phyloP scores from a whole-genome alignment of 202 grass and related monocot species.

The Musa balbisiana region DNA sequence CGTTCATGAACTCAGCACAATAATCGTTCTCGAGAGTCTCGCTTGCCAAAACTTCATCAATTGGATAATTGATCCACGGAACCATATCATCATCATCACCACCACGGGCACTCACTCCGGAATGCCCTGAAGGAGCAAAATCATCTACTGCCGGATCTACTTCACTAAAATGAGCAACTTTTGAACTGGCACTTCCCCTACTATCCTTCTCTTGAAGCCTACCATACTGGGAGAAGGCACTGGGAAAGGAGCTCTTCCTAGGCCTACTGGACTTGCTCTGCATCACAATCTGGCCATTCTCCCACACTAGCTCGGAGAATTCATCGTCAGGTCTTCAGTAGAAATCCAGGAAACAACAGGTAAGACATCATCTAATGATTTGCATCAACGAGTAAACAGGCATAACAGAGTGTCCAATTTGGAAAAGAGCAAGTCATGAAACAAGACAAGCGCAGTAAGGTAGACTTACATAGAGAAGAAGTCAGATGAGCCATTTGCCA shows the following conservation, averaged over 20 bases:
- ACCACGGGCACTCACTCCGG: not conserved
- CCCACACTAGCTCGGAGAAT: constrained; percentile 21
- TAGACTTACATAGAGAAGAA: constrained; percentile 13
- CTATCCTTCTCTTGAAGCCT: constrained; percentile 4
- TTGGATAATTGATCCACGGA: constrained; percentile 23
- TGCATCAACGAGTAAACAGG: too few relatives aligned
- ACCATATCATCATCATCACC: constrained; percentile 9
- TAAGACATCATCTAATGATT: not conserved
- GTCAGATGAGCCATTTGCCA: constrained; percentile 5
- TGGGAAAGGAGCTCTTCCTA: constrained; percentile 29
- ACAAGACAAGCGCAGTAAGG: not conserved
- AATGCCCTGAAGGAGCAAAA: not conserved
- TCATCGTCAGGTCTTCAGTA: constrained; percentile 20
- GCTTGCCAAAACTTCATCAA: constrained; percentile 11
- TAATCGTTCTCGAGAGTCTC: constrained; percentile 40
- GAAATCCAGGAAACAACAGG: not conserved
- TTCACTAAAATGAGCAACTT: not conserved
- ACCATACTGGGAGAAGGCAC: not conserved
- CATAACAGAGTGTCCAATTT: not conserved
- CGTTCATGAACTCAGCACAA: constrained; percentile 41
- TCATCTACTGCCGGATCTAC: not conserved
- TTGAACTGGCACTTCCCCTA: not conserved
- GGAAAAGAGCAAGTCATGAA: not conserved
- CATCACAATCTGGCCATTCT: constrained; percentile 27
- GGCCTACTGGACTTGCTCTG: constrained; percentile 3